Percentiles rank a stretch among this genome's conserved stretches.
Conservation (phyloP, 2,329 filamentous ascomycete genomes). For the Capronia coronata region DNA sequence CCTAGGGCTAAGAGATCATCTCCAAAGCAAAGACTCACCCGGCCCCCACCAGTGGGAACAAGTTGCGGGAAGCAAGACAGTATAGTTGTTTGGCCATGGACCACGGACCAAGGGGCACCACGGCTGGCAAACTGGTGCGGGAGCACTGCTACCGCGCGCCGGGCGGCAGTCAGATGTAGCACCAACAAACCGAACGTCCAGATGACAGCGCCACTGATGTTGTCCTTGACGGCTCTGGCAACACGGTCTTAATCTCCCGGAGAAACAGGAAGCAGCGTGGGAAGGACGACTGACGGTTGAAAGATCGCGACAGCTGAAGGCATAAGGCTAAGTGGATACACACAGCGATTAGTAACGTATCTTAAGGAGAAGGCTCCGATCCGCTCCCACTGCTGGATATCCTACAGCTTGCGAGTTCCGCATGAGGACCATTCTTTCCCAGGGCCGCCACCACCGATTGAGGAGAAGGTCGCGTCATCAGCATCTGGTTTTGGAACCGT, state of each 20-base stretch:
- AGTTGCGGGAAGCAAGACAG: background rate
- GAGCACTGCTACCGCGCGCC: background rate
- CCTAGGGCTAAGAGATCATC: constrained; percentile 5
- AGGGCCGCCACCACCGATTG: background rate
- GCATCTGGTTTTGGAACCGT: too few relatives aligned
- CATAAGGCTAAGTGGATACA: background rate
- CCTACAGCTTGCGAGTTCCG: background rate
- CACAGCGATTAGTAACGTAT: background rate
- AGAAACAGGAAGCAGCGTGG: background rate
- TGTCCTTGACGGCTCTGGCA: constrained; percentile 14
- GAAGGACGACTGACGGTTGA: background rate
- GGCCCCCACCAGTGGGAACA: background rate
- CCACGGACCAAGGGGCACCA: constrained; percentile 5
- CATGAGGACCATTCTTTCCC: background rate
- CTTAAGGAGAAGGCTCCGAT: constrained; percentile 1
- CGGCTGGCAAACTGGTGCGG: background rate
- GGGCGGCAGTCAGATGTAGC: background rate
- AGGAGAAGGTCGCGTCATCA: background rate
- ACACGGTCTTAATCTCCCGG: constrained; percentile 15
- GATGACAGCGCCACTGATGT: constrained; percentile 8
- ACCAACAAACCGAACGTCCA: background rate
- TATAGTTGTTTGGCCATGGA: constrained; percentile 3
- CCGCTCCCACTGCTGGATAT: background rate
- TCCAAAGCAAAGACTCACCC: background rate
- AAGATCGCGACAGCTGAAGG: background rate